Evolutionary conservation across 192 early-diverging fungal genomes (phyloP), one percentile per base, ranked within the genome.

Genomic region (Coemansia sp.): DNA sequence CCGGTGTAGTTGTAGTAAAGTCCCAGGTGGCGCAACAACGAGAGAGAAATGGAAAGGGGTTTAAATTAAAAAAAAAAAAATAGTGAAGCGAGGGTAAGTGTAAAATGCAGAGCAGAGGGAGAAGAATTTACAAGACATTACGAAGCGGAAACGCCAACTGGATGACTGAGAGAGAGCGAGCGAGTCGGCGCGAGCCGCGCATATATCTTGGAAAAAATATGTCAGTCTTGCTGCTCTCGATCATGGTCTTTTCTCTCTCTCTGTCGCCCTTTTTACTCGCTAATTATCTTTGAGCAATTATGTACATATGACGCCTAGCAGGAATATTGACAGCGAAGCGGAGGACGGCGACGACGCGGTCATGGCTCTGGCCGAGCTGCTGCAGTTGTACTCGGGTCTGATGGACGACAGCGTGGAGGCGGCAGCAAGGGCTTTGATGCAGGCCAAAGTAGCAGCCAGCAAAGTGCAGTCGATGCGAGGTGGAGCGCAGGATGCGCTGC

Each of bases 361-460:
- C 46, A 44, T 36, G 46, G 57, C 70, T 27, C 72, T 82, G 12
- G 69, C 43, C 2, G 80, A 76, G 72, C 58, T 82, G 68, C 65
- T 82, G 47, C 80, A 61, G 66, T 40, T 69, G 44, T 82, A 82
- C 66, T 72, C 80, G 13, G 80, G 80, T 7, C 66, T 82, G 43
- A 75, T 82, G 52, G 72, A 63, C 44, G 66, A 55, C 33, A 50
- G 69, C 34, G 80, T 82, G 12, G 80, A 73, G 61, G 66, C 38
- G n/a, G 80, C 74, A 27, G 80, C 80, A 27, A 75, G 72, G 29
- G 80, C 80, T 34, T 67, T 82, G 43, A 58, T 66, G 29, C 80
- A 82, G 69, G 80, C 75, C 5, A 77, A 72, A 39, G 43, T 78
- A 24, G 80, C 80, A 29, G 80, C 69, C 5, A 65, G 65, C 24